Conservation (phyloP, 176 grass and related monocot species). For the Ampelocalamus luodianensis region DNA sequence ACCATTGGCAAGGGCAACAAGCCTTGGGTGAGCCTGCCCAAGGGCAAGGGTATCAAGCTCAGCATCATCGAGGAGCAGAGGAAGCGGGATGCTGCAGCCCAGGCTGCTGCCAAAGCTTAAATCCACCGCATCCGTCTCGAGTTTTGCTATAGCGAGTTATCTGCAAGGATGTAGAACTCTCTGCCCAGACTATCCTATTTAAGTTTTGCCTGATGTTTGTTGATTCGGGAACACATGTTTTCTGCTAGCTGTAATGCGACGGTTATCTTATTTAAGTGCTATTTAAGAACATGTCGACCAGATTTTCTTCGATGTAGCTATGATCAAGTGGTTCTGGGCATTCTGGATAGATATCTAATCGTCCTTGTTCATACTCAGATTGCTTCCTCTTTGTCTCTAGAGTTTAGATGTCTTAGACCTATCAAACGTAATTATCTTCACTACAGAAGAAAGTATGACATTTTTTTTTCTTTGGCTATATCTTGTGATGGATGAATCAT, state of each 20-base stretch:
- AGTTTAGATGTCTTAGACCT: neutral
- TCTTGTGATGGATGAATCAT: neutral
- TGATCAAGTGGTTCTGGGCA: neutral
- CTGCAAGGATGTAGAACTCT: slow-evolving; percentile 43
- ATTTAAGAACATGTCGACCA: neutral
- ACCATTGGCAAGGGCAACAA: slow-evolving; percentile 73
- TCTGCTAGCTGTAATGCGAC: slow-evolving; percentile 26
- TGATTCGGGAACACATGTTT: slow-evolving; percentile 28
- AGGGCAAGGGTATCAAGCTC: slow-evolving; percentile 72
- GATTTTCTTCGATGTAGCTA: neutral
- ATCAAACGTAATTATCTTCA: neutral
- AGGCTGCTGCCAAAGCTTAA: slow-evolving; percentile 40
- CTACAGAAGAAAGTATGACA: neutral
- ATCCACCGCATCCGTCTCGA: neutral
- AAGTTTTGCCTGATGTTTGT: slow-evolving; percentile 37
- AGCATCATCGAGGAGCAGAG: slow-evolving; percentile 67
- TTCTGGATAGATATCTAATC: neutral
- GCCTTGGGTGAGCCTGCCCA: slow-evolving; percentile 64
- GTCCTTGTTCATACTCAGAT: neutral
- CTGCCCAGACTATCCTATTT: slow-evolving; percentile 13
- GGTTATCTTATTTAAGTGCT: slow-evolving; percentile 32
- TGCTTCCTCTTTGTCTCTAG: neutral
- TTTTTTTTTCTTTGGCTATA: neutral
- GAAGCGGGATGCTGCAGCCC: slow-evolving; percentile 33
- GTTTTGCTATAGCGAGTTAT: slow-evolving; percentile 45